Evolutionary conservation across 805 yeast species (phyloP).

Genomic region (Kluyveromyces nonfermentans): DNA sequence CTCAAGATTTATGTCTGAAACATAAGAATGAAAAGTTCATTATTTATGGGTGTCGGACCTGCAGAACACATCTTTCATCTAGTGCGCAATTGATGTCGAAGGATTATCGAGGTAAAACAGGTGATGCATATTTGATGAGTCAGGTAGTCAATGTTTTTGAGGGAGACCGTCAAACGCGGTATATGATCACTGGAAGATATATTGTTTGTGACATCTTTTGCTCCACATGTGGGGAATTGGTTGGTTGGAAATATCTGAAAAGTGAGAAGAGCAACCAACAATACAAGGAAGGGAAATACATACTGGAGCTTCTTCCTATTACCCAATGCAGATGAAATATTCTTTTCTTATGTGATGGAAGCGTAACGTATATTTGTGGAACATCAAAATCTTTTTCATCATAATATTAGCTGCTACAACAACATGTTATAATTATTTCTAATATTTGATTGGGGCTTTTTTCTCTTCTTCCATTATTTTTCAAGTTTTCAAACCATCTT

Average conservation of each 20-base stretch:
- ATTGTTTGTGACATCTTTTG: conserved; percentile 49
- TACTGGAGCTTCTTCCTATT: conserved; percentile 34
- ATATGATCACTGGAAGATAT: conserved; percentile 55
- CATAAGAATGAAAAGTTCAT: conserved; percentile 13
- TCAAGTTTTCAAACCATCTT: neutral
- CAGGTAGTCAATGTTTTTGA: conserved; percentile 38
- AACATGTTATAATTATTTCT: no score
- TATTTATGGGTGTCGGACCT: conserved; percentile 26
- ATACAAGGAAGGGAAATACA: conserved; percentile 54
- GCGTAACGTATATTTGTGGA: no score
- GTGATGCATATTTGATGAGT: conserved; percentile 47
- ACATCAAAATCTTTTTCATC: no score
- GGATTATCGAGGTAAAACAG: conserved; percentile 47
- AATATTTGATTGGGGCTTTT: neutral
- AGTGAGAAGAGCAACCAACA: conserved; percentile 38
- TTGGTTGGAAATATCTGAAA: conserved; percentile 58
- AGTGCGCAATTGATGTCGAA: conserved; percentile 26
- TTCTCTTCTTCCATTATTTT: neutral
- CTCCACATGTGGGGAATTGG: conserved; percentile 40
- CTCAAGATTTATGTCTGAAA: conserved; percentile 4
- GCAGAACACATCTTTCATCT: conserved; percentile 26
- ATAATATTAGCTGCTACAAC: no score
- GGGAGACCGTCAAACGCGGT: conserved; percentile 31
- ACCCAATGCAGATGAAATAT: conserved; percentile 1
- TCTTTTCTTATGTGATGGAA: no score